phyloP scores from a whole-genome alignment of 202 grass and related monocot genomes.

The Eragrostis tef region DNA sequence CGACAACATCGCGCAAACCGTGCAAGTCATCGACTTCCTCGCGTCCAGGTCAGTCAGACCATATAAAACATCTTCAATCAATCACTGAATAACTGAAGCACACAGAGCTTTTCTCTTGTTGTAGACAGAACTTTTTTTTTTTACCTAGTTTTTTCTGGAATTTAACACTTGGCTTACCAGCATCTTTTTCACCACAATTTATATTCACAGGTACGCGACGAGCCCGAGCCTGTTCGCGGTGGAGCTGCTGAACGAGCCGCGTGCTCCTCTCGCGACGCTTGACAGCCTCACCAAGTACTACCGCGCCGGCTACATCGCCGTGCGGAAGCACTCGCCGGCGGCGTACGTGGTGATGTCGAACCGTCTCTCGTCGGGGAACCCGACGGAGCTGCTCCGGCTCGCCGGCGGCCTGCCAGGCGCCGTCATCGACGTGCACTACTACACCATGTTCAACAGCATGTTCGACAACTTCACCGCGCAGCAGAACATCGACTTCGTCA shows the following conservation, averaged over 20 bases:
- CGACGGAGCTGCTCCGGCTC: constrained; percentile 57
- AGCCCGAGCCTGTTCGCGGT: constrained; percentile 52
- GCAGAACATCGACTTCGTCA: constrained; percentile 63
- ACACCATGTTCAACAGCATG: constrained; percentile 45
- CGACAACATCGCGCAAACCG: constrained; percentile 50
- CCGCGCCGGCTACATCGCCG: constrained; percentile 53
- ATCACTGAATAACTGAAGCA: neutral
- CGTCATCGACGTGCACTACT: constrained; percentile 71
- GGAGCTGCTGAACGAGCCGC: constrained; percentile 72
- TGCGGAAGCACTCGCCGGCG: constrained; percentile 48
- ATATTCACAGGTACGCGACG: constrained; percentile 44
- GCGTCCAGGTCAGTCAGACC: constrained; percentile 59
- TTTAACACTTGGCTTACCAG: neutral
- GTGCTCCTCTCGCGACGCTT: constrained; percentile 40
- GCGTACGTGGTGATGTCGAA: constrained; percentile 72
- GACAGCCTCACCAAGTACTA: constrained; percentile 64
- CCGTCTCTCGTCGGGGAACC: constrained; percentile 31
- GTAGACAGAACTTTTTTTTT: neutral
- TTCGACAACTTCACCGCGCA: constrained; percentile 55
- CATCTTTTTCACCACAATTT: neutral
- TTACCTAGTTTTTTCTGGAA: neutral
- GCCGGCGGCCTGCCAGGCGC: constrained; percentile 24
- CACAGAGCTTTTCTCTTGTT: neutral
- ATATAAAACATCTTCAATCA: too few relatives aligned
- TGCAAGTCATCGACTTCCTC: constrained; percentile 72